Evolutionary conservation across 805 yeast genomes (phyloP), one percentile per base, ranked within the genome.

Genomic region (Brettanomyces anomalus): DNA sequence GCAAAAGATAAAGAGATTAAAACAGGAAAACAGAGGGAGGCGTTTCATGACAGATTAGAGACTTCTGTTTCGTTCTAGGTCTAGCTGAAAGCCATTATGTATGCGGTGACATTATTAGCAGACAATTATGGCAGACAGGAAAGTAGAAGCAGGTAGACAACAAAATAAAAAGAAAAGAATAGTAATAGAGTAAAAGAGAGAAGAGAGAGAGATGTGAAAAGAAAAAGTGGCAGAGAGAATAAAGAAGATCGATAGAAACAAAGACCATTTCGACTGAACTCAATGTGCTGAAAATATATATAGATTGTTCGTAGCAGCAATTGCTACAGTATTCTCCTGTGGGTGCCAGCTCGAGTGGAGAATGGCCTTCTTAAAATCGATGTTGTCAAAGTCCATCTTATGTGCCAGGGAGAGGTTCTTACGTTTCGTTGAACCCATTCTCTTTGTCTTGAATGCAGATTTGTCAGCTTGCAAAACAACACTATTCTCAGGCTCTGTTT

Each of bases 341-440:
- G 99, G 98, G 71, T 93, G 98, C 98, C 99, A 93, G 62, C 97
- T 87, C 64, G 88, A 72, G 66, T 93, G 97, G 64, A 90, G 72
- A 47, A 93, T 89, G 64, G 86, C 82, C 72, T 89, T 90, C 65
- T 89, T 87, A 70, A 89, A 93, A 66, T 94, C 97, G 51, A 89
- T 85, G 51, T 79, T 75, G 57, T 81, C 88, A 56, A 79, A 72
- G 58, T 82, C 90, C 57, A 80, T 78, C 59, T 83, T 73, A 48
- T 77, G 63, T 67, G 70, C 64, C 79, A 74, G 68, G 18, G 62
- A 52, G 40, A 56, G 49, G 42, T 60, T 60, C 46, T 56, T 58
- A 40, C 61, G 55, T 38, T 60, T 57, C 42, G 58, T 76, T 52
- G 62, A 74, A 54, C 65, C 76, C 60, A 71, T 65, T 55, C 81